Conservation (phyloP, 805 yeast species). For the Suhomyces pyralidae region DNA sequence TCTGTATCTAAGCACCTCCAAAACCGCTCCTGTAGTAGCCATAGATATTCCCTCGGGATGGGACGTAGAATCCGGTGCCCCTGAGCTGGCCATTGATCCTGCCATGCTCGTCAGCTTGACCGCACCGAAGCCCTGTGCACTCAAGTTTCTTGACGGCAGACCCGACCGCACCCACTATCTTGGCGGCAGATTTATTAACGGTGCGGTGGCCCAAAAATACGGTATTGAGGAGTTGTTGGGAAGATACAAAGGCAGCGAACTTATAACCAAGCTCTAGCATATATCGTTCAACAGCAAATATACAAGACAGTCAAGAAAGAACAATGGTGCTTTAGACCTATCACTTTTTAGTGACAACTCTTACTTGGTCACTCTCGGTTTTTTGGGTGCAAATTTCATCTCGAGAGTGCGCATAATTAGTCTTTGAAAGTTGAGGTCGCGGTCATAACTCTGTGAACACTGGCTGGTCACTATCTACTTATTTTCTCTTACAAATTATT, state of each 20-base stretch:
- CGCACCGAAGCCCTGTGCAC: conserved; percentile 90
- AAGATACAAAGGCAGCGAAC: conserved; percentile 30
- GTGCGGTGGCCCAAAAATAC: conserved; percentile 65
- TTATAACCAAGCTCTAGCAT: conserved; percentile 32
- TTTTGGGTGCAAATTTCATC: too few species aligned
- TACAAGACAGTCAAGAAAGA: too few species aligned
- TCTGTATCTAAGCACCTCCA: conserved; percentile 19
- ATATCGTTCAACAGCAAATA: too few species aligned
- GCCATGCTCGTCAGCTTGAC: conserved; percentile 75
- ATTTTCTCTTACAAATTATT: too few species aligned
- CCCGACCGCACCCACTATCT: conserved; percentile 57
- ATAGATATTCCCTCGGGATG: conserved; percentile 96
- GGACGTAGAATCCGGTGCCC: conserved; percentile 90
- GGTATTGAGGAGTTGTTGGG: conserved; percentile 51
- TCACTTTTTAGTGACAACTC: too few species aligned
- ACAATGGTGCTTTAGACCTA: too few species aligned
- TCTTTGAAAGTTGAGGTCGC: too few species aligned
- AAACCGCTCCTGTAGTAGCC: conserved; percentile 62
- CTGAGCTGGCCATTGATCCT: conserved; percentile 50
- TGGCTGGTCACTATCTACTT: too few species aligned
- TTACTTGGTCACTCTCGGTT: too few species aligned
- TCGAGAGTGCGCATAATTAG: too few species aligned
- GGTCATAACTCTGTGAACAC: too few species aligned
- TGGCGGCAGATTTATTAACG: conserved; percentile 85
- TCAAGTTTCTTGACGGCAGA: conserved; percentile 29